A percentile compares a stretch with the other conserved stretches of the same genome.
Conservation (phyloP, 139 green algal genomes). For the Pleodorina starrii region DNA sequence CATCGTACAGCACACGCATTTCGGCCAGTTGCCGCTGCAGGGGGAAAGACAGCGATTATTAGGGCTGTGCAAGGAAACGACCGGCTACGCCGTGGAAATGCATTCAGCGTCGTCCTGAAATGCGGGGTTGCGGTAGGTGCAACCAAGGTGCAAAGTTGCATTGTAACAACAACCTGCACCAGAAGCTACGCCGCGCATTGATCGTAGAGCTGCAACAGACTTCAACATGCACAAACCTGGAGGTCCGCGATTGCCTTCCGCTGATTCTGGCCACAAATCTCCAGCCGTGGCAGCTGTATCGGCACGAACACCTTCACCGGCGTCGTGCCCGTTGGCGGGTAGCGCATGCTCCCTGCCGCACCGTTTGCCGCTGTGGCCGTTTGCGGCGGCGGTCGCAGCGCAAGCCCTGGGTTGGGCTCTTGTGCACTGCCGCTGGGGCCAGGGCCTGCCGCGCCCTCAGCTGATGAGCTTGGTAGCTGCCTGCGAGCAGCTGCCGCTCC, state of each 20-base stretch:
- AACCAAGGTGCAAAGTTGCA: too few species aligned
- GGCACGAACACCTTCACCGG: slow-evolving; percentile 19
- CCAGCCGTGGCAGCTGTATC: background rate
- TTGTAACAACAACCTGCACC: too few species aligned
- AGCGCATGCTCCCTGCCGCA: background rate
- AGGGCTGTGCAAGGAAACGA: too few species aligned
- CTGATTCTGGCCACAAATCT: background rate
- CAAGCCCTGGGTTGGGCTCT: background rate
- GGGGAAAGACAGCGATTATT: too few species aligned
- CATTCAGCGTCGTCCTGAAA: too few species aligned
- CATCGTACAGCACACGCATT: slow-evolving; percentile 20
- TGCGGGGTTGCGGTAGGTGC: too few species aligned
- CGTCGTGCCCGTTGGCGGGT: slow-evolving; percentile 16
- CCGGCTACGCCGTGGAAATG: too few species aligned
- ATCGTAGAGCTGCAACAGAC: too few species aligned
- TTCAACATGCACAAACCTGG: slow-evolving; percentile 12
- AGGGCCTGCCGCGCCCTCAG: background rate
- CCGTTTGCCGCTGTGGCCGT: background rate
- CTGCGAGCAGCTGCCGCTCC: background rate
- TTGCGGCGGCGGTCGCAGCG: too few species aligned
- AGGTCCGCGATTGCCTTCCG: background rate
- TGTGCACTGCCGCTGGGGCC: background rate
- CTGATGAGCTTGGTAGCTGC: background rate
- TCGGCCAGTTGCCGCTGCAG: slow-evolving; percentile 29
- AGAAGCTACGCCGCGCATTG: too few species aligned